Percentiles rank a stretch among this genome's conserved stretches.
These are phyloP conservation scores for Kwoniella heveanensis DNA, from an alignment of 768 basidiomycete genomes.

Conservation along the genomic window DNA sequence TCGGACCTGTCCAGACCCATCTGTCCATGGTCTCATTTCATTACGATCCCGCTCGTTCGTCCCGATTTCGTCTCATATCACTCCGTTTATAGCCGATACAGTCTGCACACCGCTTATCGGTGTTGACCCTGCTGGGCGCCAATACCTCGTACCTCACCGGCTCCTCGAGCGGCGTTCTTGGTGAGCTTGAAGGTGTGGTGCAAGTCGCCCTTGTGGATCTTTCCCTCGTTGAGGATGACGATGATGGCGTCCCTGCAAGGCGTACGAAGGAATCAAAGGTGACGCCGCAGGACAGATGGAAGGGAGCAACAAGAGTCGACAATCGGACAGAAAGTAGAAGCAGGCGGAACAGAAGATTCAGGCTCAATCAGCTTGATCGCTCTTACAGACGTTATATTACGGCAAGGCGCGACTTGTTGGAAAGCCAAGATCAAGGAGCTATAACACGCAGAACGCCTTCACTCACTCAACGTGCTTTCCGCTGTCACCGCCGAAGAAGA, in stretches of 20 bases:
- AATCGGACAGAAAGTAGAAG: too few relatives aligned
- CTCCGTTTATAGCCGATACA: too few relatives aligned
- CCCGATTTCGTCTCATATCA: too few relatives aligned
- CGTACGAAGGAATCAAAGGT: background rate
- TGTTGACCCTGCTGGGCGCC: slow-evolving; percentile 29
- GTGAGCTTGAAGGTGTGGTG: slow-evolving; percentile 30
- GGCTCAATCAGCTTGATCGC: too few relatives aligned
- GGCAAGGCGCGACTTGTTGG: too few relatives aligned
- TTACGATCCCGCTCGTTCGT: too few relatives aligned
- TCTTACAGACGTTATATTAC: too few relatives aligned
- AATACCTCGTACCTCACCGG: slow-evolving; percentile 23
- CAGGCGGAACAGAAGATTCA: too few relatives aligned
- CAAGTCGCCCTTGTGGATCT: slow-evolving; percentile 37
- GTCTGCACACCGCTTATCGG: slow-evolving; percentile 35
- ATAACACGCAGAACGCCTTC: background rate
- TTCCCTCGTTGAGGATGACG: slow-evolving; percentile 46
- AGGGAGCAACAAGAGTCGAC: too few relatives aligned
- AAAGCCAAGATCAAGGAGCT: background rate
- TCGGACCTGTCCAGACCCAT: too few relatives aligned
- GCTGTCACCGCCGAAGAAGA: slow-evolving; percentile 50
- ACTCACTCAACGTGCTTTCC: slow-evolving; percentile 52
- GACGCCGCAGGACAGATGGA: too few relatives aligned
- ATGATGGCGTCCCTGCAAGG: slow-evolving; percentile 44
- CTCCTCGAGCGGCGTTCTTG: slow-evolving; percentile 45
- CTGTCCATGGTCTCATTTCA: too few relatives aligned